Percentiles rank a stretch among this genome's conserved stretches.
Evolutionary conservation across 805 yeast genomes (phyloP).

Genomic region (Kodamaea laetipori): DNA sequence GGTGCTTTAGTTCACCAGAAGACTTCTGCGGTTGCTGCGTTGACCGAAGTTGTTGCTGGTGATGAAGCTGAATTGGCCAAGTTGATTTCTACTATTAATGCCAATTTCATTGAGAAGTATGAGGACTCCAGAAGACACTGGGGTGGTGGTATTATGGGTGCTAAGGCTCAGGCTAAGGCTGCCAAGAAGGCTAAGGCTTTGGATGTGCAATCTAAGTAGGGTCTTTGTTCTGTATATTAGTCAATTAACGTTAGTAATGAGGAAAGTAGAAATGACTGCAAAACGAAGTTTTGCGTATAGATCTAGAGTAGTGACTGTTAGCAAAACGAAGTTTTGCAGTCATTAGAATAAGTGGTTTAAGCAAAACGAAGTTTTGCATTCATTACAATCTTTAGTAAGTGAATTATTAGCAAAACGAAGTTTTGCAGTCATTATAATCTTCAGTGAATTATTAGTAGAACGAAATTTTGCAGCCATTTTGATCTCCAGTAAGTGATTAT

Average conservation of each 20-base stretch:
- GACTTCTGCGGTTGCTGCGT: slow-evolving; percentile 95
- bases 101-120: slow-evolving; percentile 91
- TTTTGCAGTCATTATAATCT: too few species aligned
- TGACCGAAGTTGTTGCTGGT: slow-evolving; percentile 91
- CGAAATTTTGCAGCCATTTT: too few species aligned
- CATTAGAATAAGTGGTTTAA: too few species aligned
- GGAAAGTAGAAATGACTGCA: not conserved
- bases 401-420: too few species aligned
- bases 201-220: slow-evolving; percentile 24
- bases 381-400: too few species aligned
- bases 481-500: too few species aligned
- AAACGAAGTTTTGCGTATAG: not conserved
- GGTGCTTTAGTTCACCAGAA: slow-evolving; percentile 84
- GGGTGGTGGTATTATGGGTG: slow-evolving; percentile 99
- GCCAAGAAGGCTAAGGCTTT: slow-evolving; percentile 72
- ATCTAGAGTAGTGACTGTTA: too few species aligned
- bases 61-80: slow-evolving; percentile 94
- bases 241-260: slow-evolving; percentile 5
- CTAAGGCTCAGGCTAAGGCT: slow-evolving; percentile 83
- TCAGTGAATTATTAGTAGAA: too few species aligned
- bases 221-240: slow-evolving; percentile 9
- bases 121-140: slow-evolving; percentile 97
- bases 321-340: too few species aligned
- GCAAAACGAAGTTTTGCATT: too few species aligned
- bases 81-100: slow-evolving; percentile 87